Percentiles rank a stretch among this genome's conserved stretches.
Conservation (phyloP, 345 rosid genomes). For the Capsella bursapastoris region DNA sequence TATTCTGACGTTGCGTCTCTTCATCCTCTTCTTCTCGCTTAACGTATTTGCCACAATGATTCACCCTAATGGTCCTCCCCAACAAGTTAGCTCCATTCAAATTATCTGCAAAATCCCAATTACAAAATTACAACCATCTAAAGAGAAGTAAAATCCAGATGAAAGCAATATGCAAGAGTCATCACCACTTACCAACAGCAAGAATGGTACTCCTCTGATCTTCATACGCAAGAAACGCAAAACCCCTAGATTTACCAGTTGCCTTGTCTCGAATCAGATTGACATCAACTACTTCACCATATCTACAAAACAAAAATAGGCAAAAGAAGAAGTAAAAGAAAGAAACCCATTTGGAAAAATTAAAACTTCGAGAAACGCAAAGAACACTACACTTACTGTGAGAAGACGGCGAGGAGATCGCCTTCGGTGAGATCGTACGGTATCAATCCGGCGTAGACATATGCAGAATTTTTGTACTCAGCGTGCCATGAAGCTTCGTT, state of each 20-base stretch:
- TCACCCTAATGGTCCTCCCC: slow-evolving; percentile 76
- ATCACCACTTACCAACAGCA: slow-evolving; percentile 76
- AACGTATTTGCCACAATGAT: slow-evolving; percentile 69
- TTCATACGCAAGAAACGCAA: slow-evolving; percentile 88
- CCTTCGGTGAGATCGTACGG: slow-evolving; percentile 96
- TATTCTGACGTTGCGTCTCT: slow-evolving; percentile 61
- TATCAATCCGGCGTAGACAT: slow-evolving; percentile 78
- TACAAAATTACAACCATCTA: not conserved
- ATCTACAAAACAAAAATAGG: slow-evolving; percentile 39
- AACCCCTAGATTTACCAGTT: slow-evolving; percentile 93
- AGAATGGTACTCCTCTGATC: slow-evolving; percentile 93
- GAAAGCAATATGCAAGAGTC: not conserved
- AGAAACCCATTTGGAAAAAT: not conserved
- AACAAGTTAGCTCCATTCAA: slow-evolving; percentile 76
- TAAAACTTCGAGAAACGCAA: not conserved
- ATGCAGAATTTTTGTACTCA: slow-evolving; percentile 87
- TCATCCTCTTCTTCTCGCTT: slow-evolving; percentile 95
- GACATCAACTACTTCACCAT: slow-evolving; percentile 90
- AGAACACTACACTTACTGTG: slow-evolving; percentile 58
- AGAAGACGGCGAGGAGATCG: slow-evolving; percentile 90
- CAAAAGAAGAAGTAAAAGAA: not conserved
- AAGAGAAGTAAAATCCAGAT: not conserved
- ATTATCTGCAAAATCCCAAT: slow-evolving; percentile 57
- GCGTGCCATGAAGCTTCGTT: slow-evolving; percentile 97
- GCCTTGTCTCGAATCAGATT: slow-evolving; percentile 89